Evolutionary conservation across 441 rosid species (phyloP), one percentile per base, ranked within the genome.

Genomic region (Rhodomyrtus psidioides): DNA sequence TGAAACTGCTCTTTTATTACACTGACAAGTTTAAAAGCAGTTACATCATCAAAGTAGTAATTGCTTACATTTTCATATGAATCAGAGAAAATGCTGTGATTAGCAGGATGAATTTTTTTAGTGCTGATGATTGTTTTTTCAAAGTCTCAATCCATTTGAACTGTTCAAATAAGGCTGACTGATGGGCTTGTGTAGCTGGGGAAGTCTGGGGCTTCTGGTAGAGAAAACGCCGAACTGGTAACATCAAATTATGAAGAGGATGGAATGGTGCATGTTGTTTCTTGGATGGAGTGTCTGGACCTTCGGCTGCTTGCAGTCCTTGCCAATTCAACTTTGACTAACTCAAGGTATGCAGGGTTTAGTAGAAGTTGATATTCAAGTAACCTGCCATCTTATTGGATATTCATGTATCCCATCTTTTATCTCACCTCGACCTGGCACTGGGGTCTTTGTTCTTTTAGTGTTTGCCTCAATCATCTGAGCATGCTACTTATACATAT

Each of bases 201-300:
- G 24, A 42, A 88, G 55, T 42, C 44, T 5, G 86, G 85, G 83
- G 74, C 23, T 54, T 83, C 90, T 55, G 53, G 65, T 70, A 44
- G 85, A 75, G 83, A 46, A 81, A 86, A 46, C 19, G 74, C 86
- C 15, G 54, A 79, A 57, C 81, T 82, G 7, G 28, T 79, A 16
- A 56, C 39, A 26, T 53, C 53, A 12, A 55, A 59, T 27, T 79
- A 65, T 59, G 87, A 65, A 76, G 90, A 90, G 15, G 91, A 89
- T 86, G 94, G 88, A 44, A 49, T 86, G 56, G 82, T 92, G 62
- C 92, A 92, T 42, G 55, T 92, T 44, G 93, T 90, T 34, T 92
- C 93, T 21, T 92, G 93, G 92, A 86, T 90, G 92, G 87, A 90
- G 24, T 90, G 92, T 83, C 83, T 91, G 79, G 93, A 92, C 89